Conservation (phyloP, 805 yeast genomes). For the Torulaspora maleeae region DNA sequence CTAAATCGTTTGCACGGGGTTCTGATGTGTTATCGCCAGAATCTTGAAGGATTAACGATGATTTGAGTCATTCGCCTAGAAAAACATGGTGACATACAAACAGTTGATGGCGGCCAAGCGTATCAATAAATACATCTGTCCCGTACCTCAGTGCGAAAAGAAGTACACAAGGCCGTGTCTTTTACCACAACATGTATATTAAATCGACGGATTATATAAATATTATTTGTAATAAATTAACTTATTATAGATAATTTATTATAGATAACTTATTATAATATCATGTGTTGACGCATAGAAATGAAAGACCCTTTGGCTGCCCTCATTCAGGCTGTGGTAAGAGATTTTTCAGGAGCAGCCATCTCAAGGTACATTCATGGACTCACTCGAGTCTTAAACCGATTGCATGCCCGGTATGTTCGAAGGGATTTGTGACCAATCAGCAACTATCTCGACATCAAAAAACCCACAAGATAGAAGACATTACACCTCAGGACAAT, state of each 20-base stretch:
- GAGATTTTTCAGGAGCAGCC: conserved; percentile 7
- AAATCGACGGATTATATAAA: no score
- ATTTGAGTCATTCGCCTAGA: no score
- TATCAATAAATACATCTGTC: conserved; percentile 7
- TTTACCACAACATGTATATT: conserved; percentile 10
- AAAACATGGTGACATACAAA: no score
- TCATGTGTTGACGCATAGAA: conserved; percentile 5
- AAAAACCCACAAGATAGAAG: conserved; percentile 2
- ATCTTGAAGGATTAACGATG: no score
- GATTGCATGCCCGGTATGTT: conserved; percentile 5
- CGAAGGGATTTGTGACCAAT: conserved; percentile 10
- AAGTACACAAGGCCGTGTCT: conserved; percentile 11
- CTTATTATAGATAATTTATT: no score
- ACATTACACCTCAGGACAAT: not conserved
- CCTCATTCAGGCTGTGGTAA: conserved; percentile 5
- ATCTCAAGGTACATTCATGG: conserved; percentile 8
- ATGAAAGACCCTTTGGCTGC: conserved; percentile 10
- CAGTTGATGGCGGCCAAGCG: not conserved
- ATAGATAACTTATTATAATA: no score
- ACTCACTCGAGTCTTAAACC: conserved; percentile 9
- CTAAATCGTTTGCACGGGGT: no score
- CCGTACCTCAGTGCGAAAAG: conserved; percentile 5
- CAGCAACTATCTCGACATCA: conserved; percentile 10
- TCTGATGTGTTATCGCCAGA: no score
- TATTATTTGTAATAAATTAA: no score